phyloP scores from a whole-genome alignment of 2,329 filamentous ascomycete genomes.

The Aureobasidium mangrovei region DNA sequence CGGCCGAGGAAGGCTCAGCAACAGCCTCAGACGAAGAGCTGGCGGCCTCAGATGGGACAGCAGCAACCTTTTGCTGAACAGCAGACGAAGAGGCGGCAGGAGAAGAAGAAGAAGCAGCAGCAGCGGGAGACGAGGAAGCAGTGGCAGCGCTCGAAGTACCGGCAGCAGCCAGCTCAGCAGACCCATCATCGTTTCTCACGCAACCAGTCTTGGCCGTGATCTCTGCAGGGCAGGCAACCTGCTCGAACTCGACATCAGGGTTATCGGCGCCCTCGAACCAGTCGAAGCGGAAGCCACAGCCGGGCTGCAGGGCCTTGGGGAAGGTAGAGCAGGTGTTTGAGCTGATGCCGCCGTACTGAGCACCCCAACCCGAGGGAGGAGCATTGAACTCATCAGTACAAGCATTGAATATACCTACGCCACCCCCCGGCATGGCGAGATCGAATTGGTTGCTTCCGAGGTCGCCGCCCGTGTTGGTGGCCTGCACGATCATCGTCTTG shows the following conservation, averaged over 20 bases:
- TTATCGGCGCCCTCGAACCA: slow-evolving; percentile 55
- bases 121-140: slow-evolving; percentile 13
- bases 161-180: slow-evolving; percentile 15
- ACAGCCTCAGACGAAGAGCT: neutral
- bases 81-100: neutral
- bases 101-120: slow-evolving; percentile 14
- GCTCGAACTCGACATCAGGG: slow-evolving; percentile 33
- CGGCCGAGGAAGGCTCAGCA: neutral
- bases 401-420: slow-evolving; percentile 47
- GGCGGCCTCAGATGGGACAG: slow-evolving; percentile 1
- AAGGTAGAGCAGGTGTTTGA: slow-evolving; percentile 44
- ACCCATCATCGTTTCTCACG: slow-evolving; percentile 19
- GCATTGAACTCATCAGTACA: slow-evolving; percentile 34
- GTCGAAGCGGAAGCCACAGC: slow-evolving; percentile 53
- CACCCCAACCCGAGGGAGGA: slow-evolving; percentile 44
- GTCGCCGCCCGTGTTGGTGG: slow-evolving; percentile 54
- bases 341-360: slow-evolving; percentile 50
- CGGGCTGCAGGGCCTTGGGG: slow-evolving; percentile 45
- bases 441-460: slow-evolving; percentile 52
- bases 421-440: slow-evolving; percentile 43
- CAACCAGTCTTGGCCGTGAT: slow-evolving; percentile 40
- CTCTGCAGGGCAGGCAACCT: slow-evolving; percentile 47
- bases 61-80: neutral
- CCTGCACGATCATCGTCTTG: slow-evolving; percentile 57
- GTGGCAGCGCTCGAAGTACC: slow-evolving; percentile 11